Percentiles rank a stretch among this genome's conserved stretches.
These are phyloP conservation scores for Venturia effusa DNA, from an alignment of 2,329 filamentous ascomycete species.

Conservation along the genomic window DNA sequence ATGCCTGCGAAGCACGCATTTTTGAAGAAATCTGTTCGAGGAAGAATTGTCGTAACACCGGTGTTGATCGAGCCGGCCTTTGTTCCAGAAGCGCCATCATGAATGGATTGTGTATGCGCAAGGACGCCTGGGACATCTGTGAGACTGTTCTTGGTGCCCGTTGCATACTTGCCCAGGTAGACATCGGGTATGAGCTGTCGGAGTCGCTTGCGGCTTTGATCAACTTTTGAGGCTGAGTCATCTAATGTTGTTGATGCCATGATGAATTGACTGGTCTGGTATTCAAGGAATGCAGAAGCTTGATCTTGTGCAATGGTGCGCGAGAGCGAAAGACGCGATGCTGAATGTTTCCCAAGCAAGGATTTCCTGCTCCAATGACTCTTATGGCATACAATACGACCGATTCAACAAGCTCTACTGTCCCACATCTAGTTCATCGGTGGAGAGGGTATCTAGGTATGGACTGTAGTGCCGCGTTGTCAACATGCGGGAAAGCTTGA, in stretches of 20 bases:
- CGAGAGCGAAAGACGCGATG: neutral
- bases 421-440: too few relatives aligned
- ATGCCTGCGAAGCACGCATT: slow-evolving; percentile 32
- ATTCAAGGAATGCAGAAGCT: too few relatives aligned
- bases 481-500: neutral
- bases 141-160: slow-evolving; percentile 32
- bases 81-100: slow-evolving; percentile 16
- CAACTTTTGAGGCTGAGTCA: neutral
- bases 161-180: slow-evolving; percentile 25
- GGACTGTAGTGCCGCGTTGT: neutral
- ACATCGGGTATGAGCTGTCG: slow-evolving; percentile 28
- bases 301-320: too few relatives aligned
- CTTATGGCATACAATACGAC: neutral
- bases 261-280: neutral
- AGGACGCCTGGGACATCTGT: slow-evolving; percentile 35
- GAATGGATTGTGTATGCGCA: slow-evolving; percentile 30
- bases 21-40: slow-evolving; percentile 30
- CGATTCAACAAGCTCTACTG: neutral
- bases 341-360: neutral
- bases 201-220: slow-evolving; percentile 16
- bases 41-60: slow-evolving; percentile 34
- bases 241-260: neutral
- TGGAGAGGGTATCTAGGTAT: neutral
- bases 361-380: neutral
- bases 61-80: slow-evolving; percentile 24